Conservation (phyloP, 768 basidiomycete species). For the Boletus sp. region DNA sequence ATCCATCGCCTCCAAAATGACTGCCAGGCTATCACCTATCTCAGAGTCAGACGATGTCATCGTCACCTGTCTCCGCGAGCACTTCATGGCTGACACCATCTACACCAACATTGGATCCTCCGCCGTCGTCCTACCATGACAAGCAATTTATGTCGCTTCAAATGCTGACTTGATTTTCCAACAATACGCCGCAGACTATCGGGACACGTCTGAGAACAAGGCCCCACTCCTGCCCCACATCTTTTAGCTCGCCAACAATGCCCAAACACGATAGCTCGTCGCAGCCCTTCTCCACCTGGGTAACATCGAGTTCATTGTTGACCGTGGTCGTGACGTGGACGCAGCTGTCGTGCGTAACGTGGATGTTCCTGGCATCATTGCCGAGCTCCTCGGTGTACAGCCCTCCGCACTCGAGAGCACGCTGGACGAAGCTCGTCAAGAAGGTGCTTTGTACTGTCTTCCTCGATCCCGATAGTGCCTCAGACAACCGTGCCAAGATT, state of each 20-base stretch:
- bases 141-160: constrained; percentile 67
- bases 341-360: constrained; percentile 38
- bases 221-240: too few relatives aligned
- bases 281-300: too few relatives aligned
- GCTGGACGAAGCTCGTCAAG: constrained; percentile 86
- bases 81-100: constrained; percentile 81
- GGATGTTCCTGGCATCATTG: constrained; percentile 77
- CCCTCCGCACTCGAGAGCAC: constrained; percentile 63
- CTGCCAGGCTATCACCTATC: constrained; percentile 54
- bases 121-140: constrained; percentile 84
- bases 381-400: constrained; percentile 49
- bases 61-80: constrained; percentile 79
- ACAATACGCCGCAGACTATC: constrained; percentile 84
- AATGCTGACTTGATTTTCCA: constrained; percentile 83
- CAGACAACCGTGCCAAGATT: constrained; percentile 87
- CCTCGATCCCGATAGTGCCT: constrained; percentile 90
- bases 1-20: too few relatives aligned
- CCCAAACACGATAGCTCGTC: constrained; percentile 86
- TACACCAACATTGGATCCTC: constrained; percentile 75
- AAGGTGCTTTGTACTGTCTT: constrained; percentile 96
- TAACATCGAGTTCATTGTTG: constrained; percentile 59
- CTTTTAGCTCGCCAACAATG: constrained; percentile 85
- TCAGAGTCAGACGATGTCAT: constrained; percentile 85
- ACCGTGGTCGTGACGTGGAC: constrained; percentile 82
- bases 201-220: constrained; percentile 66